Evolutionary conservation across 805 yeast genomes (phyloP), one percentile per base, ranked within the genome.

Genomic region (Saccharomycopsis malanga): DNA sequence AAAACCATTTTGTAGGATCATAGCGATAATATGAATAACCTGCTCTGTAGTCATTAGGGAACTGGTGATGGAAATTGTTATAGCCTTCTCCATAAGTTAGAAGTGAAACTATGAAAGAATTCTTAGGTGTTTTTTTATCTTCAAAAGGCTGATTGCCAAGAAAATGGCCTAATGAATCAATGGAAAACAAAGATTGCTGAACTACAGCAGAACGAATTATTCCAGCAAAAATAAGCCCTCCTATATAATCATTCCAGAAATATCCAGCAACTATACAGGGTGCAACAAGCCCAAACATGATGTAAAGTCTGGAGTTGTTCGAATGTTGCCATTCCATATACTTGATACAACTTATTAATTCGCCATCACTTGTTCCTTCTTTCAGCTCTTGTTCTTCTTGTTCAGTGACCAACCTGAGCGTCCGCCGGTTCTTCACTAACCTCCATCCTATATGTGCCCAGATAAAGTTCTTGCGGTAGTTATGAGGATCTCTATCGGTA

Each of bases 61-160:
- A 89, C 66, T 87, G 96, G 67, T 91, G 96, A 67, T 89, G 98
- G 68, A 84, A 91, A 66, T 88, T 89, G 64, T 87, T 94, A 65
- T 79, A 79, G 4, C 95, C 91, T 66, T 89, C 96, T 10, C 98
- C 98, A 59, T 83, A 79, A 0, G 96, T 83, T 14, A 86, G 69
- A 14, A 78, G 59, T 20, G 80, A 79, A 22, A 80, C 73, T 41
- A 77, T 61, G 15, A 80, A 40, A 3, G 57, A 52, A 70, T 77
- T 85, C 60, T 75, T 73, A 56, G 79, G 91, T 49, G 94, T 77
- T 57, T 83, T 83, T 39, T 78, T 75, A 61, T 79, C 85, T 56
- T 80, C 85, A 61, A 76, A 82, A 0, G 94, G 84, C 55, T 83
- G 80, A 25, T 80, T 74, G 5, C 89, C 89, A 32, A 82, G 67